Percentiles rank a stretch among this genome's conserved stretches.
Conservation (phyloP, 768 basidiomycete species). For the Pleurotus djamor region DNA sequence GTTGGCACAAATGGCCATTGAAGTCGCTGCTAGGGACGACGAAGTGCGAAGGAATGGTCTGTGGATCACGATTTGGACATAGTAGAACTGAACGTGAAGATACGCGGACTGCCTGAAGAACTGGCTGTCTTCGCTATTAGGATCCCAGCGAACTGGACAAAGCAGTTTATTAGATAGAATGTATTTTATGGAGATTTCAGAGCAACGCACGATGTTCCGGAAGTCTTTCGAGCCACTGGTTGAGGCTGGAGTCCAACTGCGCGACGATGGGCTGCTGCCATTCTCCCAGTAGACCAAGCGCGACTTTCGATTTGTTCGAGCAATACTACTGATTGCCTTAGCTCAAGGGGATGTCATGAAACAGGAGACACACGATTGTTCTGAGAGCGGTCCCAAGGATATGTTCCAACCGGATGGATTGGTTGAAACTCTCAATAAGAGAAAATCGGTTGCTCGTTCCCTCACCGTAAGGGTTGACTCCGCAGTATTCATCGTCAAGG, state of each 20-base stretch:
- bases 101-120: slow-evolving; percentile 63
- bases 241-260: slow-evolving; percentile 69
- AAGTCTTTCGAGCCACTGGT: slow-evolving; percentile 67
- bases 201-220: slow-evolving; percentile 51
- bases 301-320: slow-evolving; percentile 58
- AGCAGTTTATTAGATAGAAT: background rate
- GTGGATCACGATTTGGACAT: slow-evolving; percentile 72
- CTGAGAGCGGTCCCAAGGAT: slow-evolving; percentile 60
- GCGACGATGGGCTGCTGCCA: slow-evolving; percentile 69
- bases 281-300: slow-evolving; percentile 48
- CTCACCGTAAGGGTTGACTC: slow-evolving; percentile 53
- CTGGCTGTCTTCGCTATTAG: slow-evolving; percentile 34
- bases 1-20: slow-evolving; percentile 73
- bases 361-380: slow-evolving; percentile 42
- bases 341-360: background rate
- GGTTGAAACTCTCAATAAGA: slow-evolving; percentile 45
- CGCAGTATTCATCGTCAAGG: slow-evolving; percentile 73
- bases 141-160: slow-evolving; percentile 49
- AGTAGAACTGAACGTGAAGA: slow-evolving; percentile 50
- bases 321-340: slow-evolving; percentile 51
- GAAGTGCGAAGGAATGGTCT: slow-evolving; percentile 68
- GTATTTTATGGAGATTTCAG: background rate
- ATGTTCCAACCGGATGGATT: slow-evolving; percentile 52
- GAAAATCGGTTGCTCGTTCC: slow-evolving; percentile 48
- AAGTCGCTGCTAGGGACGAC: slow-evolving; percentile 52